Percentiles rank a stretch among this genome's conserved stretches.
Conservation (phyloP, 208 protist species). For the Herpetomonas muscarum region DNA sequence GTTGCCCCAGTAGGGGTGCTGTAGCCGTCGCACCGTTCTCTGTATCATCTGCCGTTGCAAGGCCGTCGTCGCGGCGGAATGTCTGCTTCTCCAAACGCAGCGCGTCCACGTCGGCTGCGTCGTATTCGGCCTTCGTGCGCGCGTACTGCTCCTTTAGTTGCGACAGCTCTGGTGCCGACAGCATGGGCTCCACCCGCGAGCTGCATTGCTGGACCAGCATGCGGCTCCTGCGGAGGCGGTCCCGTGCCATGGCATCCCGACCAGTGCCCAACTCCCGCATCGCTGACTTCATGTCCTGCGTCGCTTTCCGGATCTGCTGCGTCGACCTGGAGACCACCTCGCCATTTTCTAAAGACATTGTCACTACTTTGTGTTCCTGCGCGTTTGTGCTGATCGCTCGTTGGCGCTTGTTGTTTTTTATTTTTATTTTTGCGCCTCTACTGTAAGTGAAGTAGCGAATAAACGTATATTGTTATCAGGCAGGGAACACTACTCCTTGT, state of each 20-base stretch:
- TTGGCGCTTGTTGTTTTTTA: too few relatives aligned
- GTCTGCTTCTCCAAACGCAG: slow-evolving; percentile 51
- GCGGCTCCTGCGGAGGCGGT: slow-evolving; percentile 42
- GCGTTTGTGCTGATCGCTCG: too few relatives aligned
- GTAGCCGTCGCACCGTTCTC: slow-evolving; percentile 12
- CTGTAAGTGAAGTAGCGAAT: too few relatives aligned
- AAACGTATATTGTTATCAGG: too few relatives aligned
- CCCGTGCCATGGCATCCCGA: slow-evolving; percentile 52
- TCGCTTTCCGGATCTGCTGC: slow-evolving; percentile 51
- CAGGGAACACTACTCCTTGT: too few relatives aligned
- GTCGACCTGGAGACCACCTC: slow-evolving; percentile 47
- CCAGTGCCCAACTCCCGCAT: slow-evolving; percentile 47
- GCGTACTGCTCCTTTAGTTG: slow-evolving; percentile 34
- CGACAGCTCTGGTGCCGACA: slow-evolving; percentile 23
- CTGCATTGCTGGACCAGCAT: slow-evolving; percentile 47
- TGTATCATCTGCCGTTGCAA: slow-evolving; percentile 1
- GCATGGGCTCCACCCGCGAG: slow-evolving; percentile 18
- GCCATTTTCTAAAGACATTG: slow-evolving; percentile 56
- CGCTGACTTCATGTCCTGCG: slow-evolving; percentile 42
- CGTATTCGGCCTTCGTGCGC: slow-evolving; percentile 33
- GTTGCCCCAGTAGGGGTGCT: slow-evolving; percentile 7
- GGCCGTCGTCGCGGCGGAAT: slow-evolving; percentile 25
- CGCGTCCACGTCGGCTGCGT: slow-evolving; percentile 40
- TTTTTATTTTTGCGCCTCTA: too few relatives aligned
- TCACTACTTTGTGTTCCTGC: neutral